phyloP scores from a whole-genome alignment of 169 alveolate genomes.

The Perkinsus olseni region DNA sequence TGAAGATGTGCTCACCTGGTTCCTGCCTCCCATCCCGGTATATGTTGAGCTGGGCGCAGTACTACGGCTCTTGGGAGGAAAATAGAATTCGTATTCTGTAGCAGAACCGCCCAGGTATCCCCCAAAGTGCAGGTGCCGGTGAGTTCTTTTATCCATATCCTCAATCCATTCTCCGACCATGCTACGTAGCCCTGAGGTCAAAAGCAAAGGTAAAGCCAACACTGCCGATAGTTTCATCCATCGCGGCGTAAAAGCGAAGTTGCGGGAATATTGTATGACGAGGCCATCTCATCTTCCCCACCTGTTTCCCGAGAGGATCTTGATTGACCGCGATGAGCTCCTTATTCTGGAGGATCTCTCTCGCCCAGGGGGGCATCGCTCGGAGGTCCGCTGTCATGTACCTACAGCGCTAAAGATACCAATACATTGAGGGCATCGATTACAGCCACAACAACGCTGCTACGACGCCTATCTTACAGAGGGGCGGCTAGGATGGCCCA shows the following conservation, averaged over 20 bases:
- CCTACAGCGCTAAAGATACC: background rate
- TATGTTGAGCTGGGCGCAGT: background rate
- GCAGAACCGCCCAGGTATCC: background rate
- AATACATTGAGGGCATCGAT: conserved; percentile 39
- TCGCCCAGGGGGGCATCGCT: conserved; percentile 33
- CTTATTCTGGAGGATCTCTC: conserved; percentile 40
- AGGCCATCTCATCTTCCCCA: background rate
- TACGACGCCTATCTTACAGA: too few relatives aligned
- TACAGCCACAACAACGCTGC: too few relatives aligned
- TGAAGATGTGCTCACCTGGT: background rate
- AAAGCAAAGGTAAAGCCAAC: too few relatives aligned
- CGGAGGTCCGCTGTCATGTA: conserved; percentile 33
- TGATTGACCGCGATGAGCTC: conserved; percentile 59
- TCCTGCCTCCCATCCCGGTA: background rate
- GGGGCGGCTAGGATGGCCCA: conserved; percentile 67
- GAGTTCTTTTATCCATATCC: background rate
- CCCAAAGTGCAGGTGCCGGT: background rate
- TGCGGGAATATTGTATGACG: too few relatives aligned
- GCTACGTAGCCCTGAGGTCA: background rate
- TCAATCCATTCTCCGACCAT: background rate
- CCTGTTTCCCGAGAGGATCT: conserved; percentile 56
- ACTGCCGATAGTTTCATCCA: background rate
- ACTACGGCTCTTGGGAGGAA: background rate
- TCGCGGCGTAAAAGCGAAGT: background rate
- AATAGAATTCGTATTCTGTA: background rate